Percentiles rank a stretch among this genome's conserved stretches.
Conservation (phyloP, 352 stramenopile species). For the Blastocystis sp. region DNA sequence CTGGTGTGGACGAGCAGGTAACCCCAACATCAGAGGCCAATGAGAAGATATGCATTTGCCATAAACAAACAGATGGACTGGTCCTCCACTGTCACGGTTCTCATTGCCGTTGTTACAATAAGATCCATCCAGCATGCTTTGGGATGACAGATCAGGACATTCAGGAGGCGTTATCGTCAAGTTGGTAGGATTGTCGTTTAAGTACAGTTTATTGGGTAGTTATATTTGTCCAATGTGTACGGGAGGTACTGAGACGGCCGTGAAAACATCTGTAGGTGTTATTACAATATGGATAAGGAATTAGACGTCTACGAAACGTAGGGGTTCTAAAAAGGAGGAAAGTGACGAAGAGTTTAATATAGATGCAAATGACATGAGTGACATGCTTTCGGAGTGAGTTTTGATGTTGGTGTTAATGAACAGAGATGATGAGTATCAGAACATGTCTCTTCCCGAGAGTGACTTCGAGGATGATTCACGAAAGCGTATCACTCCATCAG, state of each 20-base stretch:
- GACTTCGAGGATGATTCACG: neutral
- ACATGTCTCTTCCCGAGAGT: neutral
- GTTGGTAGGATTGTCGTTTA: neutral
- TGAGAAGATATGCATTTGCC: slow-evolving; percentile 45
- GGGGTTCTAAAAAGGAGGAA: slow-evolving; percentile 9
- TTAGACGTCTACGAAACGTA: neutral
- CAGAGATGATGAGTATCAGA: slow-evolving; percentile 29
- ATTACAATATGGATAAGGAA: neutral
- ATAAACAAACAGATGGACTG: neutral
- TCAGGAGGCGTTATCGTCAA: neutral
- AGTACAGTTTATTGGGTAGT: neutral
- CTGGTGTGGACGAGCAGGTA: neutral
- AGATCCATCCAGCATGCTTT: slow-evolving; percentile 55
- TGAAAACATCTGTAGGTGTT: neutral
- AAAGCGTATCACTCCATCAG: neutral
- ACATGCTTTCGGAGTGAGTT: slow-evolving; percentile 43
- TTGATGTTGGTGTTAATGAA: neutral
- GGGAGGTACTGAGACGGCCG: neutral
- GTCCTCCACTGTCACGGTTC: neutral
- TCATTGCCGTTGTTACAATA: slow-evolving; percentile 22
- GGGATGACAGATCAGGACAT: slow-evolving; percentile 24
- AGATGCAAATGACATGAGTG: slow-evolving; percentile 23
- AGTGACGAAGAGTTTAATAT: slow-evolving; percentile 56
- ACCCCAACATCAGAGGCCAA: neutral
- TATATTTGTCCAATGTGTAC: slow-evolving; percentile 40